phyloP scores from a whole-genome alignment of 345 rosid genomes.

The Cardiospermum halicacabum region DNA sequence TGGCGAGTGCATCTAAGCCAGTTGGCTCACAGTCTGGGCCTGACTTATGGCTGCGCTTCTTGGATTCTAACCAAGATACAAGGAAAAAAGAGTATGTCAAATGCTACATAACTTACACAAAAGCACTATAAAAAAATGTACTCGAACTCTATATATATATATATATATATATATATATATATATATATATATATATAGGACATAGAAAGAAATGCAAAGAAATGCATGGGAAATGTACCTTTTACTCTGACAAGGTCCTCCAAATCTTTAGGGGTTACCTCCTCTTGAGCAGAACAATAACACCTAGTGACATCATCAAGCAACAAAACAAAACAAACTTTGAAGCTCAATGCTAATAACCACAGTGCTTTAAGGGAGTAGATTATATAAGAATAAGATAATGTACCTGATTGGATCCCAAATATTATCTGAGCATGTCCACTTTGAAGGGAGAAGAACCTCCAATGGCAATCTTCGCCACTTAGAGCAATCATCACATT shows the following conservation, averaged over 20 bases:
- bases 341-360: neutral
- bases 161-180: too few species aligned
- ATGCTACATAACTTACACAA: too few species aligned
- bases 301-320: constrained; percentile 39
- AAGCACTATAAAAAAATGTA: too few species aligned
- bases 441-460: constrained; percentile 67
- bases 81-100: neutral
- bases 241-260: constrained; percentile 47
- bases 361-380: neutral
- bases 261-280: constrained; percentile 55
- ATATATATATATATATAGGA: too few species aligned
- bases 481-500: constrained; percentile 79
- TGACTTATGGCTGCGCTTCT: constrained; percentile 42
- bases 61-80: constrained; percentile 39
- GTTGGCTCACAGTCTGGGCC: constrained; percentile 40
- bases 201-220: constrained; percentile 12
- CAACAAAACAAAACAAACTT: neutral
- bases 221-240: constrained; percentile 42
- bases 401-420: constrained; percentile 68
- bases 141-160: too few species aligned
- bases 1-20: constrained; percentile 83
- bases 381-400: neutral
- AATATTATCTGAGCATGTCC: constrained; percentile 71
- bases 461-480: constrained; percentile 76
- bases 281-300: constrained; percentile 60